These are phyloP conservation scores for Seiridium cupressi DNA, from an alignment of 2,329 filamentous ascomycete species.

Conservation along the genomic window DNA sequence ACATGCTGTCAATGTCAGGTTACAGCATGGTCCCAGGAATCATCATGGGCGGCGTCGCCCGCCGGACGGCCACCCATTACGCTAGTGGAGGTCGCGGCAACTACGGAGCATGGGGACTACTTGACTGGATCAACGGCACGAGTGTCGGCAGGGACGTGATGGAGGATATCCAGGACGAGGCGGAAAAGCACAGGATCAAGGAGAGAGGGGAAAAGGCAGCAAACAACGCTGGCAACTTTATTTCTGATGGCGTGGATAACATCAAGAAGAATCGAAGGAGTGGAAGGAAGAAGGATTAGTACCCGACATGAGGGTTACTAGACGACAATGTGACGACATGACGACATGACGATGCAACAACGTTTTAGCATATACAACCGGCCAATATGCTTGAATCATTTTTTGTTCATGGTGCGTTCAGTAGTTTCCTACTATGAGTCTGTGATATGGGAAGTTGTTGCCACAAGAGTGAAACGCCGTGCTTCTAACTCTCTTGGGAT, in stretches of 20 bases:
- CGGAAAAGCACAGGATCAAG: slow-evolving; percentile 51
- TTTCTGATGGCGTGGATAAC: slow-evolving; percentile 32
- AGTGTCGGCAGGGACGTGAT: slow-evolving; percentile 50
- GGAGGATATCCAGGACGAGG: slow-evolving; percentile 53
- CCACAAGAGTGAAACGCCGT: too few relatives aligned
- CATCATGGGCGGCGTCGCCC: slow-evolving; percentile 49
- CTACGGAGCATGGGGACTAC: slow-evolving; percentile 58
- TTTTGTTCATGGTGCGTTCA: too few relatives aligned
- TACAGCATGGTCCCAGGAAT: slow-evolving; percentile 60
- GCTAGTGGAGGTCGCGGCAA: slow-evolving; percentile 55
- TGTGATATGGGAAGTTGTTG: too few relatives aligned
- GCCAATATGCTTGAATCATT: too few relatives aligned
- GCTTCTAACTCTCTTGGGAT: too few relatives aligned
- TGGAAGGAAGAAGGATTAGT: slow-evolving; percentile 18
- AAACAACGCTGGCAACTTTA: slow-evolving; percentile 27
- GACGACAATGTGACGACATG: too few relatives aligned
- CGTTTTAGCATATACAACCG: too few relatives aligned
- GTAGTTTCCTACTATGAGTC: too few relatives aligned
- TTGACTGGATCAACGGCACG: slow-evolving; percentile 62
- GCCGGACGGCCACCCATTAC: slow-evolving; percentile 52
- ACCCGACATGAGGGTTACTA: too few relatives aligned
- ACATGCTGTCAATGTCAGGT: slow-evolving; percentile 65
- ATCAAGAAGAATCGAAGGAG: slow-evolving; percentile 26
- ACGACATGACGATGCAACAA: too few relatives aligned
- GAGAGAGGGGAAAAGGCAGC: slow-evolving; percentile 33